Percentiles rank a stretch among this genome's conserved stretches.
Conservation (phyloP, 768 basidiomycete species). For the Nevesoporus exiguus region DNA sequence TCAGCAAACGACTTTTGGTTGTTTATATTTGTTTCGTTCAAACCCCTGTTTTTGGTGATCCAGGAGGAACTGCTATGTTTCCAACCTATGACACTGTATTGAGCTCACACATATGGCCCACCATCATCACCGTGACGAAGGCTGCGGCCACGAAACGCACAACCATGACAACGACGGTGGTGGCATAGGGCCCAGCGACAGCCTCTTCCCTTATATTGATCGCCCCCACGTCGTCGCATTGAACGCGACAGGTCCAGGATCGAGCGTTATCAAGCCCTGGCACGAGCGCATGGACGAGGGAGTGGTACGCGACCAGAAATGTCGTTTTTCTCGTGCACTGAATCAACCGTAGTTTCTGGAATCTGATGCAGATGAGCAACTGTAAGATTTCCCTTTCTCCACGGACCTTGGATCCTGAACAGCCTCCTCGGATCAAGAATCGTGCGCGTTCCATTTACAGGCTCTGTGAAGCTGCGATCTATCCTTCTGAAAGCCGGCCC, state of each 20-base stretch:
- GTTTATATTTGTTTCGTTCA: slow-evolving; percentile 18
- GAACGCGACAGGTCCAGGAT: slow-evolving; percentile 54
- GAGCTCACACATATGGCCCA: slow-evolving; percentile 12
- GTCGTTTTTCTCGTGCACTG: slow-evolving; percentile 2
- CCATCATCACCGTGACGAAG: slow-evolving; percentile 48
- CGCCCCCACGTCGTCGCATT: slow-evolving; percentile 75
- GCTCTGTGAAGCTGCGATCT: slow-evolving; percentile 78
- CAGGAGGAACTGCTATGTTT: too few species aligned
- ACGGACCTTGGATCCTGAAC: slow-evolving; percentile 2
- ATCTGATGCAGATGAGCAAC: slow-evolving; percentile 88
- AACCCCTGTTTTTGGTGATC: too few species aligned
- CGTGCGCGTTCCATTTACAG: slow-evolving; percentile 82
- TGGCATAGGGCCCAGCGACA: slow-evolving; percentile 56
- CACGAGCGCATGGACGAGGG: slow-evolving; percentile 68
- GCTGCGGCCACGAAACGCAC: slow-evolving; percentile 58
- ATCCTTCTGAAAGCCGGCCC: slow-evolving; percentile 85
- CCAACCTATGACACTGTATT: too few species aligned
- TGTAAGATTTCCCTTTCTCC: slow-evolving; percentile 45
- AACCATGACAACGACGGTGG: slow-evolving; percentile 54
- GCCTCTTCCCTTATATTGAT: slow-evolving; percentile 74
- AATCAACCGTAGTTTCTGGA: slow-evolving; percentile 59
- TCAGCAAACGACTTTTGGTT: neutral
- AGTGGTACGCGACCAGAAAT: slow-evolving; percentile 43
- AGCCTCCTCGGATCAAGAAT: slow-evolving; percentile 48
- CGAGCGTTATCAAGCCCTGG: slow-evolving; percentile 84